Base-by-base conservation (phyloP, 2,329 filamentous ascomycete species). In the Ascochyta koolunga region DNA sequence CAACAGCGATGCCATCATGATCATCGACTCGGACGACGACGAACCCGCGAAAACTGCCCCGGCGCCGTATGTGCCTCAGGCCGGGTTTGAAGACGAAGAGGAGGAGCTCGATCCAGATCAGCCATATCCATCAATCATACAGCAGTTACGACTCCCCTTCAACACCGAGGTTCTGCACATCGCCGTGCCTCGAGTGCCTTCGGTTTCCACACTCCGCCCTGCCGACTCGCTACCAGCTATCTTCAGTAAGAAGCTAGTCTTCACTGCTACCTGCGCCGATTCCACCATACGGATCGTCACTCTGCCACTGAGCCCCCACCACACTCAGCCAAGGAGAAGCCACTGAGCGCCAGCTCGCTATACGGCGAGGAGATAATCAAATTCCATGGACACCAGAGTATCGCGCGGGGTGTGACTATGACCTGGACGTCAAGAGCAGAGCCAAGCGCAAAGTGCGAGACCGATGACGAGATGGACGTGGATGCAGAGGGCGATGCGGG, bases 21-120 rank as follows among this genome's bases (percentile, higher is more conserved):
- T 85, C 58, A 79, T 83, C 56, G 82, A 84, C 64, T 82, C 80
- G 2, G 81, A 83, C 59, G 82, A 85, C 33, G 83, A 85, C 41
- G 79, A 79, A 44, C 75, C 75, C 59, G 27, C 63, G 50, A 65
- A 62, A 42, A 35, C 59, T 13, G 43, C 55, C 11, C 32, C 51
- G 32, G 54, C 54, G 29, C 59, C 62, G 42, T 49, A 64, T n/a
- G 60, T 56, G 18, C 65, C 65, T 13, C 60, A 64, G 49, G 71
- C 76, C 32, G 72, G 81, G 13, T 85, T 83, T 46, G 80, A 84
- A 54, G 70, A 78, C 0, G 79, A 84, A 35, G 83, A 86, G 48
- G 80, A 82, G 33, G 84, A 87, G 65, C 71, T 82, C n/a, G 83
- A 87, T 57, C 78, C 81, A 21, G 78, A 81, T 16, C 76, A 79